Evolutionary conservation across 345 rosid species (phyloP).

Genomic region (Salix brachista): DNA sequence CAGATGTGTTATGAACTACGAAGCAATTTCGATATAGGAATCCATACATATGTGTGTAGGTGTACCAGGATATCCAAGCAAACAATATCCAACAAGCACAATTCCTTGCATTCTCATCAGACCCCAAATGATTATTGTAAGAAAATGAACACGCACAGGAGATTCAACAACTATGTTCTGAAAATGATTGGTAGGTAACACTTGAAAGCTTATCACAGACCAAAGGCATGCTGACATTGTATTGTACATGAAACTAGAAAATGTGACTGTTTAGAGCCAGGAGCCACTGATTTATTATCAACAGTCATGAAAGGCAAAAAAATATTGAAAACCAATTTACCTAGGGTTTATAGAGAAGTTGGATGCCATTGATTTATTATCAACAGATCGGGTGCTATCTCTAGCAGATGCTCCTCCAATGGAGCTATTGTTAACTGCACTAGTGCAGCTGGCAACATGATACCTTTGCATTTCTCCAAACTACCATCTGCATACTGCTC

Average conservation of each 20-base stretch:
- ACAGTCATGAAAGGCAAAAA: background rate
- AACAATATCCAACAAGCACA: background rate
- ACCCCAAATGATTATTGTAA: background rate
- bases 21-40: background rate
- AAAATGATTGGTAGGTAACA: background rate
- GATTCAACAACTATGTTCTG: background rate
- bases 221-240: background rate
- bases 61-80: background rate
- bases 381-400: constrained; percentile 62
- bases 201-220: background rate
- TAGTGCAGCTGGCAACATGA: constrained; percentile 82
- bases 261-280: background rate
- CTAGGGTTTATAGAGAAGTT: constrained; percentile 68
- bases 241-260: background rate
- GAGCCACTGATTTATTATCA: background rate
- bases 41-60: background rate
- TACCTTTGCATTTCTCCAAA: constrained; percentile 98
- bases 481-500: constrained; percentile 80
- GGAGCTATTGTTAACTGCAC: constrained; percentile 86
- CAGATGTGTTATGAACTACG: background rate
- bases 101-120: background rate
- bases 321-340: constrained; percentile 25
- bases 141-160: background rate
- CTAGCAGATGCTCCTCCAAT: constrained; percentile 72
- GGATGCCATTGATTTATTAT: constrained; percentile 37